Evolutionary conservation across 805 yeast genomes (phyloP).

Genomic region (Candida pini): DNA sequence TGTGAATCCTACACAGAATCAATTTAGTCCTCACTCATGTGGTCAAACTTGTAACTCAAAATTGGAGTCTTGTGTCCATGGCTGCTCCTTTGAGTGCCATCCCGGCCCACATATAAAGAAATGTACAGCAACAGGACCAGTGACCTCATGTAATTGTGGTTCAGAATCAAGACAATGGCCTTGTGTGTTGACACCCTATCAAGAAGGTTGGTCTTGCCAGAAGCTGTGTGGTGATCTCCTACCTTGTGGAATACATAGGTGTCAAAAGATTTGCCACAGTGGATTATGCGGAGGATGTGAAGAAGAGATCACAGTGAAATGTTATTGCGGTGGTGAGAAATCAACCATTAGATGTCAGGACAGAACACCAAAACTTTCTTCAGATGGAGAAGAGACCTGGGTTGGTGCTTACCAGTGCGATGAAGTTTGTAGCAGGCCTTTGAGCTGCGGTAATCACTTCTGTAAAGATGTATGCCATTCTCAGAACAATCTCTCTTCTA

Average conservation of each 20-base stretch:
- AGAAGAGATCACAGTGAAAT: conserved; percentile 39
- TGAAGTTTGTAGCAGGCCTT: conserved; percentile 36
- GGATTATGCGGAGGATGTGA: conserved; percentile 80
- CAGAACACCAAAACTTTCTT: conserved; percentile 31
- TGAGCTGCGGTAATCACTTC: conserved; percentile 61
- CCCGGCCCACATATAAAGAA: conserved; percentile 79
- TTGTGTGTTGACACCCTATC: conserved; percentile 67
- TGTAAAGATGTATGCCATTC: conserved; percentile 53
- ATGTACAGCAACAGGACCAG: conserved; percentile 77
- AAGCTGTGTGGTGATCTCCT: conserved; percentile 53
- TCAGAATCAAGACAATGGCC: conserved; percentile 57
- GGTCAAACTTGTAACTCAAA: conserved; percentile 72
- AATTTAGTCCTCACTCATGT: conserved; percentile 75
- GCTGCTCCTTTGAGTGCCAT: conserved; percentile 73
- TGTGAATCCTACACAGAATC: conserved; percentile 55
- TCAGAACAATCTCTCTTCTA: conserved; percentile 18
- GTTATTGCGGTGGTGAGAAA: conserved; percentile 70
- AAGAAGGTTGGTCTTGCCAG: conserved; percentile 63
- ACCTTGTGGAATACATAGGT: conserved; percentile 70
- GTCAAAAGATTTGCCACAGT: conserved; percentile 61
- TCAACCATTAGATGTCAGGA: conserved; percentile 40
- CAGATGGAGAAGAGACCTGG: conserved; percentile 30
- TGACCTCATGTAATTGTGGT: conserved; percentile 71
- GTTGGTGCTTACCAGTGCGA: conserved; percentile 49
- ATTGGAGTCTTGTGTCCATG: conserved; percentile 59